Conservation (phyloP, 345 rosid species). For the Aquilaria malaccensis region DNA sequence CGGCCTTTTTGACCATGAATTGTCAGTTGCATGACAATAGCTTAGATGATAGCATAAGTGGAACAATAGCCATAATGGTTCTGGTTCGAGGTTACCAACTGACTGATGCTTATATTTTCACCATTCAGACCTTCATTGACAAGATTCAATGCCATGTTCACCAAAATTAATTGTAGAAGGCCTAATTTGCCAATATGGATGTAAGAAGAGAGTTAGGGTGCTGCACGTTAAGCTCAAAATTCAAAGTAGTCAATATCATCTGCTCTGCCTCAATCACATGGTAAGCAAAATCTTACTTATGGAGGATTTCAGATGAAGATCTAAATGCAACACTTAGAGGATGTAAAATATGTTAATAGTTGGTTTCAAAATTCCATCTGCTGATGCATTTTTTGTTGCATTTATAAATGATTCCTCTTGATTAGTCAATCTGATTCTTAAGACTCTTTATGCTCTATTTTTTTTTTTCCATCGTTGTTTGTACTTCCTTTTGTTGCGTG, state of each 20-base stretch:
- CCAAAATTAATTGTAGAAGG: conserved; percentile 52
- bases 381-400: too few species aligned
- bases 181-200: conserved; percentile 57
- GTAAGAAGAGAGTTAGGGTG: conserved; percentile 70
- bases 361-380: too few species aligned
- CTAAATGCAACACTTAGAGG: conserved; percentile 54
- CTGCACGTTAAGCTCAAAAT: conserved; percentile 71
- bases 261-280: conserved; percentile 68
- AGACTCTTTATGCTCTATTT: too few species aligned
- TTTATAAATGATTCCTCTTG: too few species aligned
- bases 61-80: conserved; percentile 87
- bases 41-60: conserved; percentile 92
- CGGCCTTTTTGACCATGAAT: conserved; percentile 58
- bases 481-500: too few species aligned
- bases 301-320: conserved; percentile 51
- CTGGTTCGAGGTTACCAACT: conserved; percentile 58
- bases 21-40: conserved; percentile 66
- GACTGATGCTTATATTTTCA: conserved; percentile 6
- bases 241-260: conserved; percentile 62
- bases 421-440: too few species aligned
- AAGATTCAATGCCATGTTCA: conserved; percentile 66
- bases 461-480: too few species aligned
- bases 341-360: conserved; percentile 9
- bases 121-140: conserved; percentile 39
- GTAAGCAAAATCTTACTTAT: conserved; percentile 56